Conservation (phyloP, 139 green algal genomes). For the Asterochloris erici region DNA sequence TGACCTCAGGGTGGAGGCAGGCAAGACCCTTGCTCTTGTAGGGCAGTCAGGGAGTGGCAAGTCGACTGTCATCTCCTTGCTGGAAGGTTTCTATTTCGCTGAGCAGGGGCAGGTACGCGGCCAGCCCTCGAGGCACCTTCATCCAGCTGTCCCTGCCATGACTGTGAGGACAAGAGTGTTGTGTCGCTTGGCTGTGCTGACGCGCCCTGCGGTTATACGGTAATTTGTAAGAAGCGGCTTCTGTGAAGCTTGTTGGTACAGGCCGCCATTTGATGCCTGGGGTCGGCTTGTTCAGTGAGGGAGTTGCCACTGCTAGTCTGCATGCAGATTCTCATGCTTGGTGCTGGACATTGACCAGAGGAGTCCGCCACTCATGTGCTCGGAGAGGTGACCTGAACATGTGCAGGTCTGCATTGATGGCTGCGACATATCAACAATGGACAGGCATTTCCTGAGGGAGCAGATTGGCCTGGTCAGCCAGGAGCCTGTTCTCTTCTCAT, state of each 20-base stretch:
- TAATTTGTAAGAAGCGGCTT: too few relatives aligned
- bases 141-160: too few relatives aligned
- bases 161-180: too few relatives aligned
- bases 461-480: conserved; percentile 82
- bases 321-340: not conserved
- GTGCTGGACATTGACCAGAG: too few relatives aligned
- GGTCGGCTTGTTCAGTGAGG: conserved; percentile 66
- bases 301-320: conserved; percentile 39
- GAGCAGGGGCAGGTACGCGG: conserved; percentile 23
- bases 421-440: conserved; percentile 64
- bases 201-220: too few relatives aligned
- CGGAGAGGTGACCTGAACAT: too few relatives aligned
- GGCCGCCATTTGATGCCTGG: too few relatives aligned
- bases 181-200: too few relatives aligned
- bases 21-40: conserved; percentile 82
- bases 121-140: too few relatives aligned
- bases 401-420: conserved; percentile 73
- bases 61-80: conserved; percentile 82
- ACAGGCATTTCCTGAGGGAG: conserved; percentile 73
- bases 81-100: conserved; percentile 93
- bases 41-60: conserved; percentile 91
- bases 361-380: too few relatives aligned
- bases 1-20: conserved; percentile 47
- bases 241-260: too few relatives aligned
- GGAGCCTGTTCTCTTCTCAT: conserved; percentile 85